These are phyloP conservation scores for Cyberlindnera samutprakarnensis DNA, from an alignment of 805 yeast species.

Conservation along the genomic window DNA sequence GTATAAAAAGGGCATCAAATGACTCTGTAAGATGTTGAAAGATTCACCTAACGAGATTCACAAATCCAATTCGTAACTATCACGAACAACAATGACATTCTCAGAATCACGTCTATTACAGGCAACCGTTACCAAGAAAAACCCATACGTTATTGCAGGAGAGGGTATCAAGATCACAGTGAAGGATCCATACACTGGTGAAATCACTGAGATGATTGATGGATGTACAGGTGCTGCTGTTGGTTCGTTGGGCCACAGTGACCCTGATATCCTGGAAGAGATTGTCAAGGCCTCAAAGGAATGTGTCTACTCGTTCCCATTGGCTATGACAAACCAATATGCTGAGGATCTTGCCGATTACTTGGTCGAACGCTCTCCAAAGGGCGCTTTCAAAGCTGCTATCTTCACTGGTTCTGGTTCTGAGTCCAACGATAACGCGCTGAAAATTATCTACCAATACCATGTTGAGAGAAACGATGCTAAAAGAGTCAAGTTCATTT, in stretches of 20 bases:
- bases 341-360: constrained; percentile 35
- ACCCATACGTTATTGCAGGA: constrained; percentile 28
- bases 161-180: constrained; percentile 30
- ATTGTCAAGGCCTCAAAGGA: constrained; percentile 32
- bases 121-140: too few relatives aligned
- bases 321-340: constrained; percentile 24
- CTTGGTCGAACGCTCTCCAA: constrained; percentile 37
- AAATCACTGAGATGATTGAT: constrained; percentile 28
- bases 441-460: constrained; percentile 47
- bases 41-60: too few relatives aligned
- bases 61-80: too few relatives aligned
- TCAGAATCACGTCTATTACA: too few relatives aligned
- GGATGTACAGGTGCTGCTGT: constrained; percentile 47
- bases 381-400: constrained; percentile 35
- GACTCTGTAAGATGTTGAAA: too few relatives aligned
- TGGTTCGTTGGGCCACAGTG: constrained; percentile 38
- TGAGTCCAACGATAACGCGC: constrained; percentile 61
- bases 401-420: constrained; percentile 52
- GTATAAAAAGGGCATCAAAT: too few relatives aligned
- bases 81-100: too few relatives aligned
- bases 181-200: constrained; percentile 30
- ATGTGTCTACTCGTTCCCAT: constrained; percentile 31
- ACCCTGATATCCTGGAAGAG: constrained; percentile 31
- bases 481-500: constrained; percentile 34
- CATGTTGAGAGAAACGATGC: constrained; percentile 35